Evolutionary conservation across 129 eudicot genomes (phyloP).

Genomic region (Heracleum sosnowskyi): DNA sequence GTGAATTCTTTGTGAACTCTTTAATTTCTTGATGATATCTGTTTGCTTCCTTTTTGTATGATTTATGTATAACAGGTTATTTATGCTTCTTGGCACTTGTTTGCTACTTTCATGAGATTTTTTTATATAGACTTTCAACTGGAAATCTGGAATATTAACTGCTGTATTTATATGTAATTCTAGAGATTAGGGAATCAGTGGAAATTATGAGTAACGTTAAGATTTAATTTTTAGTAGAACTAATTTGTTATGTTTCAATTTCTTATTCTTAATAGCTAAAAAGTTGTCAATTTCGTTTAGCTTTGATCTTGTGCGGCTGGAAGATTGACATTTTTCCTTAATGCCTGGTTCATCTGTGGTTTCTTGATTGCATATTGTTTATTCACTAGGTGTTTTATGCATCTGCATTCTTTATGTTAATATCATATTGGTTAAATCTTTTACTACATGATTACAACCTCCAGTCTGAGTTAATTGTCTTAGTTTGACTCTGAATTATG

Average conservation of each 20-base stretch:
- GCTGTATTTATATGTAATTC: background rate
- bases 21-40: background rate
- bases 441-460: background rate
- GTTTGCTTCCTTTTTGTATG: background rate
- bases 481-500: too few species aligned
- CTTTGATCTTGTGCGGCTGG: background rate
- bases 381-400: background rate
- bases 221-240: background rate
- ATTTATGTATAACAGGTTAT: background rate
- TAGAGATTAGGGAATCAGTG: background rate
- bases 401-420: background rate
- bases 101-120: background rate
- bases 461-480: background rate
- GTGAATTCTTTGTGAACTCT: background rate
- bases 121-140: background rate
- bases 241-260: background rate
- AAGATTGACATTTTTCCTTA: background rate
- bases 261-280: background rate
- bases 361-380: background rate
- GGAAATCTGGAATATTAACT: too few species aligned
- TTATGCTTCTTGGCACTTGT: background rate
- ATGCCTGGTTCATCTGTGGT: background rate
- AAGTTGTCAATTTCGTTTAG: background rate
- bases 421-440: background rate
- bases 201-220: background rate